Base-by-base conservation (phyloP, 208 protist species). In the Perkinsela sp. region DNA sequence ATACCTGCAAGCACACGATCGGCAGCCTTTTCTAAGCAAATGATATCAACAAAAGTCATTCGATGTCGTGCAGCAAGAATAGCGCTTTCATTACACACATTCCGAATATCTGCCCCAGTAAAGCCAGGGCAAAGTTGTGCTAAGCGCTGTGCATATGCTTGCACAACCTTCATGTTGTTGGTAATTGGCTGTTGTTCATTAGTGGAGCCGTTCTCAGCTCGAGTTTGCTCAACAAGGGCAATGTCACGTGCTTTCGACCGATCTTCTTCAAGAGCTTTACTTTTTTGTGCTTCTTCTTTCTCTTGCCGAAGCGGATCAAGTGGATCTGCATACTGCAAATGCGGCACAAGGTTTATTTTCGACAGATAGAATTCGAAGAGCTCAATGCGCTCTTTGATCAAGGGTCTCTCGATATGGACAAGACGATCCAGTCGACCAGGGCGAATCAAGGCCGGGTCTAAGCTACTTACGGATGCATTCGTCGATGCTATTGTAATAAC, bases 401-500 rank as follows among this genome's bases (percentile, higher is more conserved):
- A 83, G 0, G 95, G 94, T 31, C 77, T 69, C 69, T 92, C 90
- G 28, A 97, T 75, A 31, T 85, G 78, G 67, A 96, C 85, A 67
- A 91, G 79, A 68, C 94, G 78, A 72, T 98, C 95, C 72, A 98
- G 96, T 31, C 95, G 75, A 28, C 90, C 88, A 1, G 90, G 87
- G 6, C 88, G 80, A 31, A 92, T 78, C 0, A 95, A 78, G 0
- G 94, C 93, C 0, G 78, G 70, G 74, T 96, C 93, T 1, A 97
- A 76, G 13, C 80, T 72, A 70, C 92, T 88, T 48, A 85, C 93
- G 78, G 71, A 71, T 72, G 72, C 91, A 75, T 99, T 98, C 31
- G 94, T 98, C 22, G 82, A 92, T 0, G 95, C 93, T 32, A 97
- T 82, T 67, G 96, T 86, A 72, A 97, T 85, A 22, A 96, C 80